Conservation (phyloP, 176 grass and related monocot species). For the Zea luxurians region DNA sequence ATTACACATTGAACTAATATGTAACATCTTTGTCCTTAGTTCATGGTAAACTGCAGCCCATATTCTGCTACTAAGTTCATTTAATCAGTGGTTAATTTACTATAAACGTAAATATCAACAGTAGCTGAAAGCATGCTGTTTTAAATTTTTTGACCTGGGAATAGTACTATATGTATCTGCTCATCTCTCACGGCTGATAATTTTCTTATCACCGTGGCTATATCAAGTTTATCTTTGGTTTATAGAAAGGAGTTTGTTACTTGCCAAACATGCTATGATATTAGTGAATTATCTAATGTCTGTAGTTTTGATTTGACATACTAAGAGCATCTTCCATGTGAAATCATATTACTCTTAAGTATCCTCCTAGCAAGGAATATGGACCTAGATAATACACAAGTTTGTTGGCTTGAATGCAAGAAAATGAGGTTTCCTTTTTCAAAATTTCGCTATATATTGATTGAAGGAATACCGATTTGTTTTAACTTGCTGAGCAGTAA, state of each 20-base stretch:
- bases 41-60: neutral
- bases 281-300: neutral
- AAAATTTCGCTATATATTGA: neutral
- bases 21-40: slow-evolving; percentile 6
- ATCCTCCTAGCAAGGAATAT: slow-evolving; percentile 30
- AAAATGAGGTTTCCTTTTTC: neutral
- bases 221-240: slow-evolving; percentile 24
- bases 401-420: slow-evolving; percentile 12
- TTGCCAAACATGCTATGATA: neutral
- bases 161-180: neutral
- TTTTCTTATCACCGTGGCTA: neutral
- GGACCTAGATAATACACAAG: slow-evolving; percentile 1
- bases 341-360: slow-evolving; percentile 17
- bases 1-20: slow-evolving; percentile 7
- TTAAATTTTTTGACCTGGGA: neutral
- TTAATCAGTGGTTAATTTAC: neutral
- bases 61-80: neutral
- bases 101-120: slow-evolving; percentile 1
- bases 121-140: slow-evolving; percentile 12
- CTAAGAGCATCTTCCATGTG: slow-evolving; percentile 10
- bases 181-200: neutral
- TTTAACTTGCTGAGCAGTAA: slow-evolving; percentile 17
- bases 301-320: slow-evolving; percentile 7
- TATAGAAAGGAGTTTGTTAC: neutral
- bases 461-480: slow-evolving; percentile 3